Evolutionary conservation across 768 basidiomycete species (phyloP), one percentile per base, ranked within the genome.

Genomic region (Neoboletus brunneissimus): DNA sequence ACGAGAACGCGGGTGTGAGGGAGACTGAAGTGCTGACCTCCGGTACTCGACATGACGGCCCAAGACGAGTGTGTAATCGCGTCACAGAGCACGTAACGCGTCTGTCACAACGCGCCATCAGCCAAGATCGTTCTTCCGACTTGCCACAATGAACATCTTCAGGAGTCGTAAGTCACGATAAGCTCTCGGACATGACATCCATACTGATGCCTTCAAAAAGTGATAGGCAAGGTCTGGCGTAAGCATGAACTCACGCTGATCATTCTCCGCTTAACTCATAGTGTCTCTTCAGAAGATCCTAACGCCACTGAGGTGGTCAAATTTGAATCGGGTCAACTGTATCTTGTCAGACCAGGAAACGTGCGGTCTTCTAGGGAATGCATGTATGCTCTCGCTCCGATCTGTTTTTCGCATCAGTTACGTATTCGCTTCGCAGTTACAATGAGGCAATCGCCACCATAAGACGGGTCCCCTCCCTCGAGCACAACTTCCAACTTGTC

Each of bases 181-280:
- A 55, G 27, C 61, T 37, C 38, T 44, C 22, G 20, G 45, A 37
- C 31, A 22, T 44, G 52, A 38, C 43, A 52, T 60, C 27, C 55
- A 23, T 50, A 41, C 66, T 75, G 35, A 75, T 58, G 46, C 47
- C 22, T 9, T 20, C 44, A 18, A 49, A 48, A 61, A 95, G 94
- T 96, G 37, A 81, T 94, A 57, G 88, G 91, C 61, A 92, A 86
- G 83, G 93, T 97, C 72, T 95, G 93, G 93, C 91, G 94, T 95
- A 73, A 73, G 93, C 85, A 59, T 25, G 38, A 50, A 34, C 46
- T 57, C 58, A 53, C 44, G 41, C 45, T 51, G 59, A 70, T 57
- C 57, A 18, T 42, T 60, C 25, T 46, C 38, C 45, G 12, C 53
- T 51, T 20, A 41, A 50, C 69, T 75, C 63, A 76, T 60, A 37